These are phyloP conservation scores for Yamadazyma atmosphaerica DNA, from an alignment of 1,139 yeast genomes.

Conservation along the genomic window DNA sequence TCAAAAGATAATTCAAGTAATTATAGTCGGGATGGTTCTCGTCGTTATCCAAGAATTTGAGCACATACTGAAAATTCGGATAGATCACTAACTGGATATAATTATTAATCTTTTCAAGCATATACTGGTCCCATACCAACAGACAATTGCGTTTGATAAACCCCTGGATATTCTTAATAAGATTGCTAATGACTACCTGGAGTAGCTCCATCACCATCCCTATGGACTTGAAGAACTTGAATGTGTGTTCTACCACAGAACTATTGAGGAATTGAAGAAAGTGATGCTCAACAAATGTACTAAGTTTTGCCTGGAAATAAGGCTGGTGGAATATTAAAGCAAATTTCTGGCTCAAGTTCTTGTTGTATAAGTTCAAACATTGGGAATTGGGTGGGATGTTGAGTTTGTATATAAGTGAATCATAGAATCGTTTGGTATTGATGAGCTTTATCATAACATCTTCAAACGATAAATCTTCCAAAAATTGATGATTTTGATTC, in stretches of 20 bases:
- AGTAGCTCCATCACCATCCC: conserved; percentile 31
- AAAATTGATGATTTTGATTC: background rate
- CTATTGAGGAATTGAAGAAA: conserved; percentile 8
- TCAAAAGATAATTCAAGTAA: conserved; percentile 27
- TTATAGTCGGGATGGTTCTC: conserved; percentile 3
- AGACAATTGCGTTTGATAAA: conserved; percentile 38
- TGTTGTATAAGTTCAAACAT: conserved; percentile 9
- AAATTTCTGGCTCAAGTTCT: conserved; percentile 14
- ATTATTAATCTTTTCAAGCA: conserved; percentile 34
- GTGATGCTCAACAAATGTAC: conserved; percentile 11
- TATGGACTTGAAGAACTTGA: conserved; percentile 16
- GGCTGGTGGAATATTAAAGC: conserved; percentile 6
- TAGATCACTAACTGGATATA: conserved; percentile 41
- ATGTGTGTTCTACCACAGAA: conserved; percentile 6
- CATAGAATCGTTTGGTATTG: conserved; percentile 16
- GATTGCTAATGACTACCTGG: conserved; percentile 39
- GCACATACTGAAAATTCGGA: conserved; percentile 34
- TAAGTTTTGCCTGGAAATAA: conserved; percentile 10
- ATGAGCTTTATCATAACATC: conserved; percentile 15
- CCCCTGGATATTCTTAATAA: conserved; percentile 39
- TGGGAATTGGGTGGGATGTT: background rate
- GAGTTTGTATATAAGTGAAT: conserved; percentile 11
- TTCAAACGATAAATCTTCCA: conserved; percentile 8
- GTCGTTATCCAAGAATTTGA: conserved; percentile 18
- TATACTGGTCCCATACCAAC: conserved; percentile 42